A percentile compares a stretch with the other conserved stretches of the same genome.
These are phyloP conservation scores for Citrus hindsii DNA, from an alignment of 345 rosid genomes.

Conservation along the genomic window DNA sequence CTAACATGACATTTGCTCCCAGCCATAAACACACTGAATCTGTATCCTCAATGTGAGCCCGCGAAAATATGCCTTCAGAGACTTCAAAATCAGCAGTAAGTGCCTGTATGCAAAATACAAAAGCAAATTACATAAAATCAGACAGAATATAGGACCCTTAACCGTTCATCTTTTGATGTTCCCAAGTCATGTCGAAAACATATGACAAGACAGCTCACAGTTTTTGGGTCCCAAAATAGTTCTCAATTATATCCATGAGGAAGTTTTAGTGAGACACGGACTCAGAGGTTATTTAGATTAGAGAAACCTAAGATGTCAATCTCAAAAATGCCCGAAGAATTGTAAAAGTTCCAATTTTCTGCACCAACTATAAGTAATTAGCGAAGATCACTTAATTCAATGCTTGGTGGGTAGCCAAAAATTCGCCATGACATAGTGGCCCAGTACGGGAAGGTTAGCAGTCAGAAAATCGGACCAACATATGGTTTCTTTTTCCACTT, in stretches of 20 bases:
- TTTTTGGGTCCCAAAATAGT: background rate
- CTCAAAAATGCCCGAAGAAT: background rate
- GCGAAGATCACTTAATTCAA: background rate
- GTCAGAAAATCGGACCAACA: background rate
- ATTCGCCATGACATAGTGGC: background rate
- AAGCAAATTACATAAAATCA: background rate
- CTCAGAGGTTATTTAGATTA: no score
- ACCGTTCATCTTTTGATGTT: background rate
- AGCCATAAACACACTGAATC: conserved; percentile 93
- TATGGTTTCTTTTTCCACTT: background rate
- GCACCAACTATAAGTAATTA: background rate
- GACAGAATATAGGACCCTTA: background rate
- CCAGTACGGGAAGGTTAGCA: background rate
- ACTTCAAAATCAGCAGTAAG: conserved; percentile 92
- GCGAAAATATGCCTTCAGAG: conserved; percentile 91
- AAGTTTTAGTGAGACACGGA: background rate
- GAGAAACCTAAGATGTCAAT: background rate
- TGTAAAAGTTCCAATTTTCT: background rate
- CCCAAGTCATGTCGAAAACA: background rate
- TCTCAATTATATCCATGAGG: background rate
- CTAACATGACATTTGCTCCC: conserved; percentile 96
- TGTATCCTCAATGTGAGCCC: conserved; percentile 58
- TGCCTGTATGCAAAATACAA: conserved; percentile 32
- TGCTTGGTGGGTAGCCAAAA: background rate
- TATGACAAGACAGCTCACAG: background rate